Evolutionary conservation across 2,329 filamentous ascomycete species (phyloP), one percentile per base, ranked within the genome.

Genomic region (Colletotrichum musae): DNA sequence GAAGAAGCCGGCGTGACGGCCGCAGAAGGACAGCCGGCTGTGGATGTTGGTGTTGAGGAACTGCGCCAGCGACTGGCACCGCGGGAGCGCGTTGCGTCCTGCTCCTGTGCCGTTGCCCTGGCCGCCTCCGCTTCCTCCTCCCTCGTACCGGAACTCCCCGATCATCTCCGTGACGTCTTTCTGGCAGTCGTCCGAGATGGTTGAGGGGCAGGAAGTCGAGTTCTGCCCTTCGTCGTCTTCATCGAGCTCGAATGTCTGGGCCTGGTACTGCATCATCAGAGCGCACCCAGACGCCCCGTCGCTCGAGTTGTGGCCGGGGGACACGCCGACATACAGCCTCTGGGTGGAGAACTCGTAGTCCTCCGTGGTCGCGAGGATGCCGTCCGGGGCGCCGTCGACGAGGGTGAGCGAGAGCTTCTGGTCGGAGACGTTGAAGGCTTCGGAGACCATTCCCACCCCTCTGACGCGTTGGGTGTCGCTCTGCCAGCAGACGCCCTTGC

Each of bases 11-110:
- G 57, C 45, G 13, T 36, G 50, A 16, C 16, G 45, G 5, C n/a
- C 57, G 18, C 43, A 59, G 21, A 59, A 24, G 9, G 43, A 59
- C 2, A 50, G 56, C 1, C 48, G 4, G 12, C 26, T 43, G 56
- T 24, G 26, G 16, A 58, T 58, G 43, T 58, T 58, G 41, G 56
- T 58, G 26, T 58, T 48, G 3, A 58, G 21, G 16, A 58, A 58
- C 26, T 58, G 56, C 43, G 26, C 26, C 43, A 50, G 43, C 6
- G 43, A 48, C 24, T 47, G 15, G 24, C 54, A 58, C n/a, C 54
- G 54, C 41, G 16, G 15, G n/a, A 28, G 16, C 9, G 36, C 6
- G 41, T 5, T 43, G 15, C 13, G 2, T 13, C 15, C 15, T 24
- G 21, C 21, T n/a, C 2, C 41, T 4, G 41, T 43, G 16, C 5